A percentile compares a stretch with the other conserved stretches of the same genome.
These are phyloP conservation scores for Tuber borchii DNA, from an alignment of 495 filamentous ascomycete species.

Conservation along the genomic window DNA sequence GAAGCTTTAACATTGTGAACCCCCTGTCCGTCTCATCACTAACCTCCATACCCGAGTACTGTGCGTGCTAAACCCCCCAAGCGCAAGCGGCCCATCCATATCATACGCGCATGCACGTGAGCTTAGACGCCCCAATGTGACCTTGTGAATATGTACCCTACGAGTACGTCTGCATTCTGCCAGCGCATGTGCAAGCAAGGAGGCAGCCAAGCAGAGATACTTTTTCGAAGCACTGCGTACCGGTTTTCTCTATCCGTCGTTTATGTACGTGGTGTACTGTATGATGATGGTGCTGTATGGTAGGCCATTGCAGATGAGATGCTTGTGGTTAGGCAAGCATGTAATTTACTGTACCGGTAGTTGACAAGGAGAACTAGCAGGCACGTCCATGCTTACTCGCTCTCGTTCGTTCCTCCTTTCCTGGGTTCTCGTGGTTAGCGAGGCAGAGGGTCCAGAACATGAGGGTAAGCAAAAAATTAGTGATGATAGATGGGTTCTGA, in stretches of 20 bases:
- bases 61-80: background rate
- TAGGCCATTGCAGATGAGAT: background rate
- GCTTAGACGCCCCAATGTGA: constrained; percentile 17
- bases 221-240: background rate
- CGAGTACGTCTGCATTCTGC: background rate
- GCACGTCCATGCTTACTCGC: background rate
- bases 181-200: background rate
- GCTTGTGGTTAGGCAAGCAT: background rate
- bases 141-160: constrained; percentile 8
- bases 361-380: background rate
- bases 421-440: background rate
- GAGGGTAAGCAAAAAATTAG: background rate
- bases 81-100: background rate
- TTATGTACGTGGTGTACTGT: too few species aligned
- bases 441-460: background rate
- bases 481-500: background rate
- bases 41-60: background rate
- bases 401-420: background rate
- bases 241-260: background rate
- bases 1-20: too few species aligned
- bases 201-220: background rate
- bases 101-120: constrained; percentile 36
- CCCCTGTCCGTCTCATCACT: too few species aligned
- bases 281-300: background rate
- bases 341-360: background rate